phyloP scores from a whole-genome alignment of 2,329 filamentous ascomycete genomes.

The Fusarium pseudograminearum region DNA sequence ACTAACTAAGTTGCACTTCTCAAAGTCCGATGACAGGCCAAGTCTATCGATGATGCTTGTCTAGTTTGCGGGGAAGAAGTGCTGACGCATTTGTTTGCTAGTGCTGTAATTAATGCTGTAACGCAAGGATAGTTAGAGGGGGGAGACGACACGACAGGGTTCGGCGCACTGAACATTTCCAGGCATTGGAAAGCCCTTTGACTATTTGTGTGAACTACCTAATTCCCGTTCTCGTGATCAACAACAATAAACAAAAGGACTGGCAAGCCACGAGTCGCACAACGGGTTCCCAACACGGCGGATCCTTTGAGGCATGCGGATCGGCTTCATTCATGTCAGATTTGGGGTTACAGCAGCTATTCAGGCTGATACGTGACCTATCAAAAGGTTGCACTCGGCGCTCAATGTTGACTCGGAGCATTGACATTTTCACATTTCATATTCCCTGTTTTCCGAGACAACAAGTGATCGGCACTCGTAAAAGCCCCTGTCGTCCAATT shows the following conservation, averaged over 20 bases:
- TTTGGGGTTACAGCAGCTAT: constrained; percentile 2
- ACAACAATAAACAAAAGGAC: neutral
- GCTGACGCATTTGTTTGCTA: constrained; percentile 14
- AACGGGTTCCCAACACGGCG: neutral
- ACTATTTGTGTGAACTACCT: no score
- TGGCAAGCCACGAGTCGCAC: constrained; percentile 7
- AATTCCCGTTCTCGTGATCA: constrained; percentile 16
- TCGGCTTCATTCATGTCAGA: constrained; percentile 26
- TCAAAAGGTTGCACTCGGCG: constrained; percentile 23
- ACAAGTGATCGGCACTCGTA: constrained; percentile 28
- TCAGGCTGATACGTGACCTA: constrained; percentile 17
- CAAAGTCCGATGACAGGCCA: constrained; percentile 4
- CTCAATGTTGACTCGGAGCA: constrained; percentile 12
- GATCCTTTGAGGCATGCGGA: neutral
- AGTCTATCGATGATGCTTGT: constrained; percentile 25
- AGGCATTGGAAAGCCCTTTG: neutral
- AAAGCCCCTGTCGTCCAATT: constrained; percentile 24
- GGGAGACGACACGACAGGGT: neutral
- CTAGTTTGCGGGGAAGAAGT: constrained; percentile 1
- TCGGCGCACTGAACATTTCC: neutral
- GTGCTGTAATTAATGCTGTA: constrained; percentile 1
- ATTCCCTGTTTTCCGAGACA: constrained; percentile 24
- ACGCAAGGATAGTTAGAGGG: neutral
- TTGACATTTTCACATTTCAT: neutral
- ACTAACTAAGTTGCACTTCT: constrained; percentile 2